Evolutionary conservation across 495 filamentous ascomycete species (phyloP).

Genomic region (Trichoderma virens): DNA sequence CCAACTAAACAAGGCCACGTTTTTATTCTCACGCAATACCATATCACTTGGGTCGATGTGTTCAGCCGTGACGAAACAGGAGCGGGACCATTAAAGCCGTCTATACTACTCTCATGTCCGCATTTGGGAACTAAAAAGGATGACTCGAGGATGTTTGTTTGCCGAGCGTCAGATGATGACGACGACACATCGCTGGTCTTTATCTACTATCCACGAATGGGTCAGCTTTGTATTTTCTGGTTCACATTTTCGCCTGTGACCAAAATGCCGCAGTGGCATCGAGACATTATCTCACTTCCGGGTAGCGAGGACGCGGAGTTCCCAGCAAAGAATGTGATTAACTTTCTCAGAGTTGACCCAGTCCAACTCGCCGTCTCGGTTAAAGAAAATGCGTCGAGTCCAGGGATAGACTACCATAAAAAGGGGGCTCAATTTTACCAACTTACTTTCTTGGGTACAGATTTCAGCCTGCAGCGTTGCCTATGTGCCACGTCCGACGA

Average conservation of each 20-base stretch:
- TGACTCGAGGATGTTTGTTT: background rate
- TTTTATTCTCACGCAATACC: constrained; percentile 43
- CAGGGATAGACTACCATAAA: background rate
- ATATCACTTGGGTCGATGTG: constrained; percentile 9
- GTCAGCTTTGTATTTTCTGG: constrained; percentile 25
- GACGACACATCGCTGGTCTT: constrained; percentile 19
- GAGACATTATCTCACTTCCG: background rate
- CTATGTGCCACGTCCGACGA: background rate
- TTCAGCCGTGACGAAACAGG: background rate
- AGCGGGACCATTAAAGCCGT: background rate
- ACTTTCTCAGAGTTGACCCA: constrained; percentile 18
- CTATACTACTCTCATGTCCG: constrained; percentile 6
- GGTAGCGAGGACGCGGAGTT: background rate
- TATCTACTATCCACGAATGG: constrained; percentile 17
- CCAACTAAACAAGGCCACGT: constrained; percentile 33
- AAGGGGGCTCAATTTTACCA: constrained; percentile 20
- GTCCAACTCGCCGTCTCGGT: constrained; percentile 8
- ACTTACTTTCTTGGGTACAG: constrained; percentile 16
- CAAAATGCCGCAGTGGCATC: constrained; percentile 16
- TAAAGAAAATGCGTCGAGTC: background rate
- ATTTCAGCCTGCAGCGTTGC: constrained; percentile 17
- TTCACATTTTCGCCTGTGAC: constrained; percentile 19
- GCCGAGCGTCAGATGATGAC: background rate
- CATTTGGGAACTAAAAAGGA: background rate
- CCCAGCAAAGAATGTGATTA: constrained; percentile 9